Conservation (phyloP, 1,284 basidiomycete species). For the Coniferiporia weirii region DNA sequence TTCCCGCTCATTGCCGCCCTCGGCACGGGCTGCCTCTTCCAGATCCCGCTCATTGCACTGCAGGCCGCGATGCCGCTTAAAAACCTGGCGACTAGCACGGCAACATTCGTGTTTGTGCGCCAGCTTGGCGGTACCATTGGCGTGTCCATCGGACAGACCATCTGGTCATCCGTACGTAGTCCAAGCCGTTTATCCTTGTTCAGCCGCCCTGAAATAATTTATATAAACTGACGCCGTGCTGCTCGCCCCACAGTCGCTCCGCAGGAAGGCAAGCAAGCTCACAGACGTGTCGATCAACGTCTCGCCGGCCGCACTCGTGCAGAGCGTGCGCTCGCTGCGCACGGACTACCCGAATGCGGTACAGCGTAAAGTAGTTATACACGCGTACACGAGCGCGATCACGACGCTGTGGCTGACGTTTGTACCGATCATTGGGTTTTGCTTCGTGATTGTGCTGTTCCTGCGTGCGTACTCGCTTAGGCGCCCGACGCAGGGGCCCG, state of each 20-base stretch:
- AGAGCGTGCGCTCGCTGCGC: constrained; percentile 50
- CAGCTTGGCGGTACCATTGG: constrained; percentile 77
- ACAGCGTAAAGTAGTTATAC: constrained; percentile 47
- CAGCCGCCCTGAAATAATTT: background rate
- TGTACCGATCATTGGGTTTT: constrained; percentile 54
- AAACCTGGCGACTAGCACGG: constrained; percentile 76
- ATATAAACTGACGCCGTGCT: background rate
- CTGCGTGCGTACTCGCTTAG: constrained; percentile 59
- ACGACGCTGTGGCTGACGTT: constrained; percentile 68
- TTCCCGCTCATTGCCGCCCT: constrained; percentile 56
- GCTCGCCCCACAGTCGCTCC: constrained; percentile 36
- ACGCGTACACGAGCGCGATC: constrained; percentile 68
- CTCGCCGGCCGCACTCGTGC: constrained; percentile 48
- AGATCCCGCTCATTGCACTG: constrained; percentile 62
- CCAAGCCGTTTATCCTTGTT: background rate
- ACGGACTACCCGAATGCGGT: constrained; percentile 43
- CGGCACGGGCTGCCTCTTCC: constrained; percentile 62
- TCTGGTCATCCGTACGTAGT: constrained; percentile 53
- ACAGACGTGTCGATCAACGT: constrained; percentile 44
- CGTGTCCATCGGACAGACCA: constrained; percentile 65
- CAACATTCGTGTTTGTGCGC: constrained; percentile 65
- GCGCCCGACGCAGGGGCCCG: constrained; percentile 42
- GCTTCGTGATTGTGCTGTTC: constrained; percentile 55
- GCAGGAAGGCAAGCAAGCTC: constrained; percentile 43
- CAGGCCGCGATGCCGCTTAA: constrained; percentile 80